A percentile compares a stretch with the other conserved stretches of the same genome.
Evolutionary conservation across 225 moss, liverwort and hornwort genomes (phyloP).

Genomic region (Asterella californica): DNA sequence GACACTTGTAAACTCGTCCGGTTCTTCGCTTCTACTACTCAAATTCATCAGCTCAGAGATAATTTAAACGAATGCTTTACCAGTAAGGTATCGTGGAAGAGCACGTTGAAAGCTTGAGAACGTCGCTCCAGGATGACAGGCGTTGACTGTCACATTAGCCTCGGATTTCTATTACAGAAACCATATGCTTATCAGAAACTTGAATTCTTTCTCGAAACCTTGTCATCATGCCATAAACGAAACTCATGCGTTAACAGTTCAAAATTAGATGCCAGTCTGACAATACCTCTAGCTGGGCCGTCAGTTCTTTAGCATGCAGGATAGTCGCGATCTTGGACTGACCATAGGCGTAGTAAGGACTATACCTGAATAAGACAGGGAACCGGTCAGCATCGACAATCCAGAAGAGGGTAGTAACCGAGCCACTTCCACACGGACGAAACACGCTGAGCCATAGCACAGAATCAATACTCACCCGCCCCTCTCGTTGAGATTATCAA

Average conservation of each 20-base stretch:
- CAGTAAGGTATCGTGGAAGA: constrained; percentile 18
- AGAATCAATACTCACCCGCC: constrained; percentile 22
- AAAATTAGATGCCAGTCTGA: not conserved
- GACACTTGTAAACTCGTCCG: not conserved
- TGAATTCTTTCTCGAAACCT: not conserved
- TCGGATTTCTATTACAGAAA: constrained; percentile 1
- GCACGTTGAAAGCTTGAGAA: constrained; percentile 8
- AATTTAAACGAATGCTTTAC: not conserved
- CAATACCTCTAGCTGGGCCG: constrained; percentile 14
- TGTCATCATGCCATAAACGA: not conserved
- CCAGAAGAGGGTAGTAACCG: not conserved
- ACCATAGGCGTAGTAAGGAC: constrained; percentile 19
- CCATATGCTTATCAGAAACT: not conserved
- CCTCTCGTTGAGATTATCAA: constrained; percentile 34
- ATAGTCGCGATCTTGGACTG: constrained; percentile 23
- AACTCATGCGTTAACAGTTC: not conserved
- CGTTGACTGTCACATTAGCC: constrained; percentile 20
- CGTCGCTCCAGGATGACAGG: constrained; percentile 19
- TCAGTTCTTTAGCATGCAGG: constrained; percentile 19
- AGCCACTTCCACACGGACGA: not conserved
- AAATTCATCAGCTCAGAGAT: no score
- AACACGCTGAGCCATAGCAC: not conserved
- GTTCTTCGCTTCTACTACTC: not conserved
- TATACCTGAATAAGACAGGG: constrained; percentile 27
- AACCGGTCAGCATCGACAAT: not conserved